These are phyloP conservation scores for Thermothielavioides terrestris DNA, from an alignment of 495 filamentous ascomycete genomes.

Conservation along the genomic window DNA sequence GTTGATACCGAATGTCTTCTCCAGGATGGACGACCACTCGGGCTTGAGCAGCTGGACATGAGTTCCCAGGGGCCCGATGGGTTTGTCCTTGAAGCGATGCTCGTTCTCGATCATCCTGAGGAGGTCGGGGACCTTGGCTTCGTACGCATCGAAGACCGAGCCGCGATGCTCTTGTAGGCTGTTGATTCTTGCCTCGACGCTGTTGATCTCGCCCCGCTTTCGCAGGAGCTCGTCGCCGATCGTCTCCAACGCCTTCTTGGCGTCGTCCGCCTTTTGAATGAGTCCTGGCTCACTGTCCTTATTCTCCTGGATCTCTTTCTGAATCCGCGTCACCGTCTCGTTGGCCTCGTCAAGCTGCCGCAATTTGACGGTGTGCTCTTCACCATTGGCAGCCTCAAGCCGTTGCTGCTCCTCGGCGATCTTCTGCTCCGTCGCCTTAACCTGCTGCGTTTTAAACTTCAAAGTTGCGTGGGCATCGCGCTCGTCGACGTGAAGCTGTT, in stretches of 20 bases:
- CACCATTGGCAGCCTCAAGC: constrained; percentile 48
- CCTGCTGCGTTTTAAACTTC: constrained; percentile 24
- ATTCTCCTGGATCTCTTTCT: constrained; percentile 30
- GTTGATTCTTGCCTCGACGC: constrained; percentile 30
- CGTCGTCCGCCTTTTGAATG: constrained; percentile 24
- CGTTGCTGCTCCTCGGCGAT: constrained; percentile 37
- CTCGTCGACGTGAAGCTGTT: constrained; percentile 35
- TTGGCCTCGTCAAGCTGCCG: constrained; percentile 43
- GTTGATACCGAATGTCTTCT: constrained; percentile 55
- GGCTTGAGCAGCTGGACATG: constrained; percentile 67
- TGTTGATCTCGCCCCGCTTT: constrained; percentile 45
- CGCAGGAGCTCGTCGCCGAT: constrained; percentile 29
- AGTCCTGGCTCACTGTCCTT: constrained; percentile 25
- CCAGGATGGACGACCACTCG: constrained; percentile 76
- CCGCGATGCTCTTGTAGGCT: constrained; percentile 24
- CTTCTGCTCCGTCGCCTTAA: constrained; percentile 29
- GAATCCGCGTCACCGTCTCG: constrained; percentile 36
- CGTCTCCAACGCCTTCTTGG: constrained; percentile 35
- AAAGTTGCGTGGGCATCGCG: constrained; percentile 37
- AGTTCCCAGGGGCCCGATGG: constrained; percentile 76
- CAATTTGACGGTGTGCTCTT: constrained; percentile 29
- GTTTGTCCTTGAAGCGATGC: constrained; percentile 53
- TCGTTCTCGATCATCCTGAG: constrained; percentile 60
- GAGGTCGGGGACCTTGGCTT: constrained; percentile 51
- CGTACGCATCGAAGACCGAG: constrained; percentile 44